phyloP scores from a whole-genome alignment of 768 basidiomycete species.

The Serendipita sp. region DNA sequence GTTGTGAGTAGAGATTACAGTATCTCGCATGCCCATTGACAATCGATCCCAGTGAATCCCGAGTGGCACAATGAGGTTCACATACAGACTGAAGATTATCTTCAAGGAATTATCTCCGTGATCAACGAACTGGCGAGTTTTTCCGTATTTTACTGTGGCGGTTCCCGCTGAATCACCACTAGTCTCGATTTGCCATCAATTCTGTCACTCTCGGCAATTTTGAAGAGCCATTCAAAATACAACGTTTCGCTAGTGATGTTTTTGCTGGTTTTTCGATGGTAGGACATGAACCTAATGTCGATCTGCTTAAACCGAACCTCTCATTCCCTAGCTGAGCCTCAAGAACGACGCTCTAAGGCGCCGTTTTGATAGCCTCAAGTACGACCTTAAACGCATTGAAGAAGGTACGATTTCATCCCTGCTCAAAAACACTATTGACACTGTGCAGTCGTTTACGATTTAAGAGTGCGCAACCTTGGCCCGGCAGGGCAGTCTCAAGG shows the following conservation, averaged over 20 bases:
- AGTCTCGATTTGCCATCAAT: constrained; percentile 71
- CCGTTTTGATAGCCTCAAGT: constrained; percentile 67
- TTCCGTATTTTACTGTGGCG: background rate
- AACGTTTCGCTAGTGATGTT: constrained; percentile 25
- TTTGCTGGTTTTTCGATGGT: constrained; percentile 76
- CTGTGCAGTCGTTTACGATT: constrained; percentile 61
- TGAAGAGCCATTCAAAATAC: constrained; percentile 45
- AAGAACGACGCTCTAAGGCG: constrained; percentile 65
- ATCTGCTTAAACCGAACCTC: background rate
- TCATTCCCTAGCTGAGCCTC: constrained; percentile 42
- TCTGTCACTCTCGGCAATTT: constrained; percentile 70
- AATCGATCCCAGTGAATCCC: constrained; percentile 32
- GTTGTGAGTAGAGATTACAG: constrained; percentile 32
- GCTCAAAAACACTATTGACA: background rate
- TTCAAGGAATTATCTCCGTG: constrained; percentile 60
- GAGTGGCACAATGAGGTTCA: constrained; percentile 53
- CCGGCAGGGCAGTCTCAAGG: background rate
- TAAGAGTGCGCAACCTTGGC: constrained; percentile 51
- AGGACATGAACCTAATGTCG: constrained; percentile 3
- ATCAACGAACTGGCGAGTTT: constrained; percentile 60
- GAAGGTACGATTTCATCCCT: constrained; percentile 37
- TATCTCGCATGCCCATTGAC: background rate
- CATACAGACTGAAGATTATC: constrained; percentile 59
- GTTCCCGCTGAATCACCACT: background rate
- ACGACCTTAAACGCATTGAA: constrained; percentile 77